Percentiles rank a stretch among this genome's conserved stretches.
phyloP scores from a whole-genome alignment of 352 stramenopile species.

The Phytophthora vignae region DNA sequence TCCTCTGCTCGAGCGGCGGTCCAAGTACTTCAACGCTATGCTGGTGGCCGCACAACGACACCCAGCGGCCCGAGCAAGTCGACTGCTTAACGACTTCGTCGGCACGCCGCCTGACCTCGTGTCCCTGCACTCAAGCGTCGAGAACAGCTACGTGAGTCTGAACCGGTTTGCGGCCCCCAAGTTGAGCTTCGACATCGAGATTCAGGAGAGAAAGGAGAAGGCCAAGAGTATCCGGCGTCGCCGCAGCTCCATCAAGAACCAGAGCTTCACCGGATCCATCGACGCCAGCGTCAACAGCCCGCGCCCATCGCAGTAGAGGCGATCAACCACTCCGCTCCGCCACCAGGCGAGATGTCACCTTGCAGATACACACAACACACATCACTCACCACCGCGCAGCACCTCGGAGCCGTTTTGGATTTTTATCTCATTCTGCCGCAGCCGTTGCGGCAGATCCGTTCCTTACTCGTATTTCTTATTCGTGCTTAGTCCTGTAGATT shows the following conservation, averaged over 20 bases:
- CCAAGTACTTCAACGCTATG: conserved; percentile 74
- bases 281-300: conserved; percentile 29
- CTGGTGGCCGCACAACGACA: conserved; percentile 66
- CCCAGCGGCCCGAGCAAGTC: conserved; percentile 49
- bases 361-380: conserved; percentile 13
- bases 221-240: conserved; percentile 68
- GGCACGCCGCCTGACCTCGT: conserved; percentile 68
- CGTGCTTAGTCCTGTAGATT: conserved; percentile 34
- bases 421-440: conserved; percentile 15
- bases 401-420: conserved; percentile 38
- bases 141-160: conserved; percentile 81
- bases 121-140: conserved; percentile 60
- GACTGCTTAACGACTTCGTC: conserved; percentile 77
- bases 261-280: conserved; percentile 45
- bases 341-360: conserved; percentile 32
- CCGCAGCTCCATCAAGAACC: conserved; percentile 53
- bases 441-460: conserved; percentile 22
- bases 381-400: conserved; percentile 2
- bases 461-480: conserved; percentile 22
- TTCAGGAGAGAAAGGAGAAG: conserved; percentile 79
- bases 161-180: conserved; percentile 80
- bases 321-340: conserved; percentile 7
- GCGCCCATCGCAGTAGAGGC: conserved; percentile 27
- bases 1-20: conserved; percentile 63
- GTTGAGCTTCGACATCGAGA: conserved; percentile 71